phyloP scores from a whole-genome alignment of 148 eudicot genomes.

The Vaccinium macrocarpon region DNA sequence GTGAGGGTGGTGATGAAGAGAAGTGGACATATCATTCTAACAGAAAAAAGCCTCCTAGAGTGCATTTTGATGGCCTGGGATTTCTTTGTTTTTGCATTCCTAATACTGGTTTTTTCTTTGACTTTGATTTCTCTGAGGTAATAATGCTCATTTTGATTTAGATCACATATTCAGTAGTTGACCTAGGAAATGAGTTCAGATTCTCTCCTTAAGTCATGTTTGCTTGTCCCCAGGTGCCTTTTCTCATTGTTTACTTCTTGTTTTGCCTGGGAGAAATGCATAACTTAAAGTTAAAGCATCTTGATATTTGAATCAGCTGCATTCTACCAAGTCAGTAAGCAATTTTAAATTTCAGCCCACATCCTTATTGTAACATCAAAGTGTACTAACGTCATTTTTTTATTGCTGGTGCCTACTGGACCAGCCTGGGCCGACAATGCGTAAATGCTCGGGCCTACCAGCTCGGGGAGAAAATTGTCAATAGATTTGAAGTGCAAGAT shows the following conservation, averaged over 20 bases:
- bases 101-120: background rate
- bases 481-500: no score
- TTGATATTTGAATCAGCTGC: background rate
- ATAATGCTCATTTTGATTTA: background rate
- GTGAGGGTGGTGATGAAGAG: constrained; percentile 15
- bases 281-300: constrained; percentile 2
- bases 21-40: background rate
- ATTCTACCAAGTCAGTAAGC: background rate
- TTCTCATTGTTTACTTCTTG: background rate
- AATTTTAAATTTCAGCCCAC: background rate
- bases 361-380: background rate
- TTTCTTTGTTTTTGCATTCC: constrained; percentile 21
- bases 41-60: constrained; percentile 5
- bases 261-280: constrained; percentile 11
- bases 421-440: background rate
- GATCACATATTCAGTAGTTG: constrained; percentile 7
- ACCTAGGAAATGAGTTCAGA: constrained; percentile 13
- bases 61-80: constrained; percentile 17
- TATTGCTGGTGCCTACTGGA: background rate
- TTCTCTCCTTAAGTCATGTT: background rate
- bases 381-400: background rate
- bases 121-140: background rate
- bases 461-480: background rate
- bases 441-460: background rate
- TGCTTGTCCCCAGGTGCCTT: constrained; percentile 13